Base-by-base conservation (phyloP, 805 yeast genomes). In the Lipomyces sp. region DNA sequence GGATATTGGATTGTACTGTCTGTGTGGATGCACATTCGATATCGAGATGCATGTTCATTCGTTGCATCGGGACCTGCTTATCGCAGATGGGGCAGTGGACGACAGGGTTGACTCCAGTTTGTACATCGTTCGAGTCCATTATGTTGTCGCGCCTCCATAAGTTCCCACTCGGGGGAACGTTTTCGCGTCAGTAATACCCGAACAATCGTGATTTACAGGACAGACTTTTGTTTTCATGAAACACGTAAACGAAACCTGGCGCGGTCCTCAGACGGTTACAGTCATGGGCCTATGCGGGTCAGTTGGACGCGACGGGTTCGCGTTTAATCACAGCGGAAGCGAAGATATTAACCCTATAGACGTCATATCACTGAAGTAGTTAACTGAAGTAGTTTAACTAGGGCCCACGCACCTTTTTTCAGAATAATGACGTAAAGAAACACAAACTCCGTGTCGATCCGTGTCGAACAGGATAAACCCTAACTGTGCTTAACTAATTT, bases 31-130 rank as follows among this genome's bases (percentile, higher is more conserved):
- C 18, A 57, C 76, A 74, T 50, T 79, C 75, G 0, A 64, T 65
- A 64, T 80, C 83, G 45, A 80, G 65, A 61, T 80, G 83, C 32
- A 64, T 57, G 37, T 72, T 71, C 59, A 72, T 63, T 50, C 51
- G 42, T 30, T n/a, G 57, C n/a, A 64, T 32, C 8, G 62, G 33
- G 3, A 72, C 65, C 4, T 59, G 30, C 24, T 33, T 30, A 18
- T 54, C 42, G 68, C 74, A 72, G 13, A 69, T 63, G n/a, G 74
- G 74, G 57, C 74, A 72, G 48, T 63, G 57, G 34, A 72, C 74
- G 18, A 64, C 35, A 11, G 15, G 48, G 8, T 42, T 42, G 48
- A 18, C 8, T 18, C 18, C 48, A 24, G 48, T 15, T 15, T 42
- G 48, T 8, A 42, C 15, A 7, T 42, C 10, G 48, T n/a, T 42